A percentile compares a stretch with the other conserved stretches of the same genome.
Conservation (phyloP, 2,329 filamentous ascomycete species). For the Ampelomyces quisqualis region DNA sequence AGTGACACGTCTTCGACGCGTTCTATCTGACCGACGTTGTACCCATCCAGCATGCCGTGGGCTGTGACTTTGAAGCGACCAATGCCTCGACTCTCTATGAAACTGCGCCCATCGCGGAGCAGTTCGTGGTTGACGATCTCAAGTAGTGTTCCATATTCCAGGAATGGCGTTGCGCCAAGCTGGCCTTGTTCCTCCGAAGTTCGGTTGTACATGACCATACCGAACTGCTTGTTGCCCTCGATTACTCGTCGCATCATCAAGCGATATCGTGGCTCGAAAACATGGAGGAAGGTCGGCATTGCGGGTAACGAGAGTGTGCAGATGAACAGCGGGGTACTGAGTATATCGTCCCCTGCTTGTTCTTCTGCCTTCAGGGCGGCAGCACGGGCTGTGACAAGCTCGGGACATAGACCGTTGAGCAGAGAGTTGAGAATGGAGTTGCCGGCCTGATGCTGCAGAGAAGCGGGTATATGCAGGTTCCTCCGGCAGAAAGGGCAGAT, state of each 20-base stretch:
- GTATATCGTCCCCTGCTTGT: slow-evolving; percentile 55
- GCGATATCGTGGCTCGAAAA: slow-evolving; percentile 91
- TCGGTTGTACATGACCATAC: slow-evolving; percentile 75
- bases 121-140: slow-evolving; percentile 73
- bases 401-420: slow-evolving; percentile 67
- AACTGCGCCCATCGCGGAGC: slow-evolving; percentile 75
- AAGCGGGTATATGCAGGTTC: slow-evolving; percentile 56
- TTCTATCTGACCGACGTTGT: slow-evolving; percentile 73
- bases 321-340: slow-evolving; percentile 69
- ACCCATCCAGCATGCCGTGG: slow-evolving; percentile 70
- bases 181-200: slow-evolving; percentile 55
- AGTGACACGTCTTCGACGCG: slow-evolving; percentile 79
- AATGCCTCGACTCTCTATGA: slow-evolving; percentile 75
- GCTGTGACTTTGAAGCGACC: slow-evolving; percentile 73
- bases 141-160: slow-evolving; percentile 75
- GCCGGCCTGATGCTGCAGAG: slow-evolving; percentile 51
- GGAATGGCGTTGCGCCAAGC: slow-evolving; percentile 59
- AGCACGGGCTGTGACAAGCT: slow-evolving; percentile 60
- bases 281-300: slow-evolving; percentile 80
- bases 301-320: slow-evolving; percentile 79
- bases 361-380: slow-evolving; percentile 61
- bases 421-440: slow-evolving; percentile 67
- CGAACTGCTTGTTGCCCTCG: slow-evolving; percentile 73
- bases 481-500: slow-evolving; percentile 81
- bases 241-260: slow-evolving; percentile 82